These are phyloP conservation scores for Lactarius deliciosus DNA, from an alignment of 768 basidiomycete species.

Conservation along the genomic window DNA sequence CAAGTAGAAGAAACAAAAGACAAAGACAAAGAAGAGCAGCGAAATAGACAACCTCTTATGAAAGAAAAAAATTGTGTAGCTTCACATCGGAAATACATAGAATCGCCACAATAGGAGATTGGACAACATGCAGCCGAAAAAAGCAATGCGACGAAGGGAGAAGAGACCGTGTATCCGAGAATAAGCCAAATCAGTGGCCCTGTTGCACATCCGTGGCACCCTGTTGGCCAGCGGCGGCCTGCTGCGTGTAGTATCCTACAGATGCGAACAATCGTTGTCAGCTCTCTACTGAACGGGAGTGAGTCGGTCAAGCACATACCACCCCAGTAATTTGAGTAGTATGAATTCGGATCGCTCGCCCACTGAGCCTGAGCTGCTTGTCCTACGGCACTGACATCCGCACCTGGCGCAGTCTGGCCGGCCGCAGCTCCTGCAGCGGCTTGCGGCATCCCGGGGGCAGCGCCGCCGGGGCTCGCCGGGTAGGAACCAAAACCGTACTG, in stretches of 20 bases:
- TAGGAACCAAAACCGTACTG: conserved; percentile 79
- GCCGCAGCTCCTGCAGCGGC: conserved; percentile 53
- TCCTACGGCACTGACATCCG: conserved; percentile 49
- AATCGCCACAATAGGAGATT: conserved; percentile 9
- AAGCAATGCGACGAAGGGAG: conserved; percentile 14
- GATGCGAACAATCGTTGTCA: conserved; percentile 12
- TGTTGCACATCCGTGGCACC: conserved; percentile 51
- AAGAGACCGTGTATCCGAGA: conserved; percentile 8
- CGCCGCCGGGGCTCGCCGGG: conserved; percentile 63
- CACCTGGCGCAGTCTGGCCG: conserved; percentile 49
- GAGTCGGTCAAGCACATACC: conserved; percentile 47
- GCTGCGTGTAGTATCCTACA: conserved; percentile 80
- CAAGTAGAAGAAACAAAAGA: conserved; percentile 40
- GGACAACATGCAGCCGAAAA: conserved; percentile 21
- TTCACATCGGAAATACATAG: conserved; percentile 17
- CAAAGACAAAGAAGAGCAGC: conserved; percentile 27
- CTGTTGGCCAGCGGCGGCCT: conserved; percentile 57
- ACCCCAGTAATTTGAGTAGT: conserved; percentile 84
- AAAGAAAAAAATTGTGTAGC: conserved; percentile 10
- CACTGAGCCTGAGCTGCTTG: conserved; percentile 73
- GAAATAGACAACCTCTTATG: conserved; percentile 20
- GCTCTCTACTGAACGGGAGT: background rate
- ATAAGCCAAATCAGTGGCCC: conserved; percentile 28
- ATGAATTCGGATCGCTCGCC: conserved; percentile 70
- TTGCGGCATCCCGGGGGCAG: conserved; percentile 45